These are phyloP conservation scores for Punctularia strigosozonata DNA, from an alignment of 768 basidiomycete genomes.

Conservation along the genomic window DNA sequence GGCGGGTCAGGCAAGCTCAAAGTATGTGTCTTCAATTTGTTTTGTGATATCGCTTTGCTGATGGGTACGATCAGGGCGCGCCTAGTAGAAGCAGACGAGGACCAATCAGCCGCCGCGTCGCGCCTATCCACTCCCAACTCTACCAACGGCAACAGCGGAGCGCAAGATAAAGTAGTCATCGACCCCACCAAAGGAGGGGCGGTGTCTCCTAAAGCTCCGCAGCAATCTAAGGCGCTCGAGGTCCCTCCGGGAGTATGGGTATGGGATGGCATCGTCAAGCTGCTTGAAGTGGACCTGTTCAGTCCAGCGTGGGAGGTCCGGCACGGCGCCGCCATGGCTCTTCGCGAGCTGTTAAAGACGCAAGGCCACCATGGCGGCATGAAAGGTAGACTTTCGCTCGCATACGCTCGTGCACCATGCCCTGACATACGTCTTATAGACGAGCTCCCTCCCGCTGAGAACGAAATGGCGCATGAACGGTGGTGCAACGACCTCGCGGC, in stretches of 20 bases:
- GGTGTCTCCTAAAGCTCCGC: slow-evolving; percentile 64
- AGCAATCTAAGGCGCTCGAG: slow-evolving; percentile 67
- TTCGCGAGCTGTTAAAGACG: slow-evolving; percentile 76
- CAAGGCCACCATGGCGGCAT: slow-evolving; percentile 81
- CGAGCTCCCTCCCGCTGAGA: slow-evolving; percentile 39
- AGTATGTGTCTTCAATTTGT: too few relatives aligned
- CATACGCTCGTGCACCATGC: slow-evolving; percentile 1
- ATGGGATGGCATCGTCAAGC: slow-evolving; percentile 73
- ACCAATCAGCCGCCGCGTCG: slow-evolving; percentile 30
- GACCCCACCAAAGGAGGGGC: slow-evolving; percentile 83
- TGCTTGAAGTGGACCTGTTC: slow-evolving; percentile 75
- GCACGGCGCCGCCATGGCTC: slow-evolving; percentile 86
- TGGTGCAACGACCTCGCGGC: slow-evolving; percentile 89
- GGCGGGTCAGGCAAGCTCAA: slow-evolving; percentile 46
- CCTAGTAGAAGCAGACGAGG: slow-evolving; percentile 55
- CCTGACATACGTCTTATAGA: slow-evolving; percentile 24
- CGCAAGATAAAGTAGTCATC: slow-evolving; percentile 56
- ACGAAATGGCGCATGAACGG: slow-evolving; percentile 57
- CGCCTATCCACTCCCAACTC: slow-evolving; percentile 47
- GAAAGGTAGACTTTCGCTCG: slow-evolving; percentile 36
- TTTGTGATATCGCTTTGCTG: too few relatives aligned
- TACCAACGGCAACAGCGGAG: slow-evolving; percentile 23
- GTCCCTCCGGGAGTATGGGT: slow-evolving; percentile 70
- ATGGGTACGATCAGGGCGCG: slow-evolving; percentile 48
- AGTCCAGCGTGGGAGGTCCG: slow-evolving; percentile 87